Conservation (phyloP, 2,329 filamentous ascomycete species). For the Grosmannia clavigera region DNA sequence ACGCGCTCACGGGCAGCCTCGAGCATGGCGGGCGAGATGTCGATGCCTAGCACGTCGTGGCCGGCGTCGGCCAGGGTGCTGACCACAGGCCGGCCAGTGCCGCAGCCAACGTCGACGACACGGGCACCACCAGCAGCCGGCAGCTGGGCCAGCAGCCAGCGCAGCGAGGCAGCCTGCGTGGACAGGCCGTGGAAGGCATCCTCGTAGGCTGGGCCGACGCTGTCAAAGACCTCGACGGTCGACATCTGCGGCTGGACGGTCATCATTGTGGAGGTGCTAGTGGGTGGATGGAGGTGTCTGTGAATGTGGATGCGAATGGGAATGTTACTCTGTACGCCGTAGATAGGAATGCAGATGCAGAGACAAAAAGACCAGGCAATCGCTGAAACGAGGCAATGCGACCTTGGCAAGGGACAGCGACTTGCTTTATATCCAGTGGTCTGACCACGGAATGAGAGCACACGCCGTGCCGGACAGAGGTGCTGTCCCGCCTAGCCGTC, state of each 20-base stretch:
- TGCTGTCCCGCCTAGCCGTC: background rate
- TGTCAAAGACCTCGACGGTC: constrained; percentile 15
- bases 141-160: constrained; percentile 15
- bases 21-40: constrained; percentile 18
- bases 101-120: constrained; percentile 19
- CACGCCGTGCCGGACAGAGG: background rate
- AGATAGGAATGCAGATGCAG: background rate
- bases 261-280: background rate
- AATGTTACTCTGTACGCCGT: too few species aligned
- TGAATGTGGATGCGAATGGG: background rate
- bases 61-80: constrained; percentile 16
- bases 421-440: background rate
- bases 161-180: constrained; percentile 13
- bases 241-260: constrained; percentile 6
- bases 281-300: background rate
- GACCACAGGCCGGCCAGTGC: constrained; percentile 17
- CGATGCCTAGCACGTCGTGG: constrained; percentile 18
- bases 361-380: background rate
- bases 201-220: constrained; percentile 16
- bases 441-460: background rate
- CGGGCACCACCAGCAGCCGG: constrained; percentile 1
- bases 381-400: too few species aligned
- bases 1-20: constrained; percentile 14
- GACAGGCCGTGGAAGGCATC: constrained; percentile 16
- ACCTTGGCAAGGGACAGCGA: too few species aligned